Percentiles rank a stretch among this genome's conserved stretches.
These are phyloP conservation scores for Diaporthe citrichinensis DNA, from an alignment of 2,329 filamentous ascomycete species.

Conservation along the genomic window DNA sequence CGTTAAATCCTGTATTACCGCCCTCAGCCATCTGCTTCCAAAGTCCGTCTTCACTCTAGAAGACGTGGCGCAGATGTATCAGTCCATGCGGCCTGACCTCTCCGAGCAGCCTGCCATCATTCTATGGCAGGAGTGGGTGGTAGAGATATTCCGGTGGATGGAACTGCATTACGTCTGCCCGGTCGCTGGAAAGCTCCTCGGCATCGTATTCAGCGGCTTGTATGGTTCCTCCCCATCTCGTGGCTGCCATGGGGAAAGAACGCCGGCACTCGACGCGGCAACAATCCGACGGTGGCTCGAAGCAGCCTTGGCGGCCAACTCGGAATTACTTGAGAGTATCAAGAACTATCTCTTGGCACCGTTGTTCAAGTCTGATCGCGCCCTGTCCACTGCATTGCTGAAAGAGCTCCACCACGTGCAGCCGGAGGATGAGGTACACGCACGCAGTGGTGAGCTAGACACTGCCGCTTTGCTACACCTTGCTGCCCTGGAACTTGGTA, in stretches of 20 bases:
- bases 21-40: slow-evolving; percentile 74
- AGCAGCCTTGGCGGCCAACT: slow-evolving; percentile 62
- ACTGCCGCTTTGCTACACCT: slow-evolving; percentile 72
- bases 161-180: slow-evolving; percentile 70
- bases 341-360: slow-evolving; percentile 76
- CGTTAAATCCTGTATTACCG: slow-evolving; percentile 79
- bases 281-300: slow-evolving; percentile 72
- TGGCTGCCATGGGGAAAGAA: slow-evolving; percentile 35
- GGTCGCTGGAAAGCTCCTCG: slow-evolving; percentile 72
- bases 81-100: slow-evolving; percentile 48
- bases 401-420: slow-evolving; percentile 59
- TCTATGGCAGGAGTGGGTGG: slow-evolving; percentile 50
- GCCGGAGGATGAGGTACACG: slow-evolving; percentile 36
- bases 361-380: slow-evolving; percentile 71
- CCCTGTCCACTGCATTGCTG: slow-evolving; percentile 70
- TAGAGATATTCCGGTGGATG: slow-evolving; percentile 64
- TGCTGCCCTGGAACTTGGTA: slow-evolving; percentile 78
- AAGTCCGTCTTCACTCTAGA: slow-evolving; percentile 69
- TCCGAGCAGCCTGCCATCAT: slow-evolving; percentile 45
- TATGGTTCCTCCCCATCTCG: slow-evolving; percentile 45
- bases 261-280: slow-evolving; percentile 52
- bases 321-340: slow-evolving; percentile 70
- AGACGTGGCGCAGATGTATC: slow-evolving; percentile 61
- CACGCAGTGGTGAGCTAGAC: slow-evolving; percentile 59
- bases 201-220: slow-evolving; percentile 67